Evolutionary conservation across 768 basidiomycete species (phyloP).

Genomic region (Boletus pseudo-olivaceus): DNA sequence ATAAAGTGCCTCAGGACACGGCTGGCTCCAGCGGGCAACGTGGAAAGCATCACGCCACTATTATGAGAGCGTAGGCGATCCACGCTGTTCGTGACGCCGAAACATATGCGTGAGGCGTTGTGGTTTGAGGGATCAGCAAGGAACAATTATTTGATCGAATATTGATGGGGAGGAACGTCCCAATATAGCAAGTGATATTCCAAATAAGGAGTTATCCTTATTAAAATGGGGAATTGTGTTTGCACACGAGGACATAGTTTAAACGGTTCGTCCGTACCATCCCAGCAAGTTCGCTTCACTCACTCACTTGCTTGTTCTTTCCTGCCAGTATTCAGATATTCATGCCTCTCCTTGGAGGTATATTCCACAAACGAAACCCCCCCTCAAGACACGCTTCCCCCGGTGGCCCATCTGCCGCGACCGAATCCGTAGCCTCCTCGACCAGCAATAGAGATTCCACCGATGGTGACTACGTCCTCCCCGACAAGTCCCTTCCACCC

Average conservation of each 20-base stretch:
- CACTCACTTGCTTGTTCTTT: background rate
- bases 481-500: constrained; percentile 16
- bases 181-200: background rate
- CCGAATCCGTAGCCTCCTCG: constrained; percentile 15
- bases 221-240: background rate
- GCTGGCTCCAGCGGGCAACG: background rate
- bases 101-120: background rate
- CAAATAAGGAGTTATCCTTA: constrained; percentile 12
- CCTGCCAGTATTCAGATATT: background rate
- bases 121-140: background rate
- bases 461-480: constrained; percentile 34
- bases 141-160: constrained; percentile 8
- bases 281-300: background rate
- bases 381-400: background rate
- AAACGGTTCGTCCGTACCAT: background rate
- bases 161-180: background rate
- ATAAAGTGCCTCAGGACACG: background rate
- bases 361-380: constrained; percentile 24
- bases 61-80: background rate
- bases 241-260: constrained; percentile 11
- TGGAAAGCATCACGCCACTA: background rate
- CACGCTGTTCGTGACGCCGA: background rate
- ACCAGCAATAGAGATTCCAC: constrained; percentile 16
- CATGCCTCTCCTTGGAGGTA: constrained; percentile 30
- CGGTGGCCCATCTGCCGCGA: background rate